Evolutionary conservation across 2,329 filamentous ascomycete genomes (phyloP).

Genomic region (Claviceps maximensis): DNA sequence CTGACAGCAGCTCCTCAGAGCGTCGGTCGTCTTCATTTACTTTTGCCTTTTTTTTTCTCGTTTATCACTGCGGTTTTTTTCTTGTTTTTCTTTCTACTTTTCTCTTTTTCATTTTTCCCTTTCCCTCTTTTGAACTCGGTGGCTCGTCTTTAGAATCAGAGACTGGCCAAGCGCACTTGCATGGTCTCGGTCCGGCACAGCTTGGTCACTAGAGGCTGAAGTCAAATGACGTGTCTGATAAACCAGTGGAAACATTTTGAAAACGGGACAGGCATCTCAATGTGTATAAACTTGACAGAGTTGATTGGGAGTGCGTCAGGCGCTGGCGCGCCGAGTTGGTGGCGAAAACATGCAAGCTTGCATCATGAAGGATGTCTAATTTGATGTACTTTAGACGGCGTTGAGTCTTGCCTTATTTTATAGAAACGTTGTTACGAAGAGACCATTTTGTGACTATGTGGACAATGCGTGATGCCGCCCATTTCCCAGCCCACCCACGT

Average conservation of each 20-base stretch:
- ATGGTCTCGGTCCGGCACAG: slow-evolving; percentile 7
- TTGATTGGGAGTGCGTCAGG: slow-evolving; percentile 15
- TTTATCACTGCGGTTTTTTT: not conserved
- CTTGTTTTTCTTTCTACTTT: not conserved
- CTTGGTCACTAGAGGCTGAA: not conserved
- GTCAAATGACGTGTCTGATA: not conserved
- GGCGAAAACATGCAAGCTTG: slow-evolving; percentile 17
- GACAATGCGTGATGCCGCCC: slow-evolving; percentile 7
- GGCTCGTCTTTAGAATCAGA: slow-evolving; percentile 9
- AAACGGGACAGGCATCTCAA: slow-evolving; percentile 8
- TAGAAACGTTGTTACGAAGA: slow-evolving; percentile 26
- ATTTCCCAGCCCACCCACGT: too few species aligned
- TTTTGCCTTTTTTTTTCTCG: not conserved
- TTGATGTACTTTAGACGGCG: slow-evolving; percentile 29
- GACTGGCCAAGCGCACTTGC: slow-evolving; percentile 9
- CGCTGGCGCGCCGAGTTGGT: slow-evolving; percentile 15
- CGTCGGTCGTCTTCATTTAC: not conserved
- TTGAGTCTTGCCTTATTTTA: slow-evolving; percentile 11
- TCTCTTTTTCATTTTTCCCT: slow-evolving; percentile 5
- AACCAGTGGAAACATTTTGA: too few species aligned
- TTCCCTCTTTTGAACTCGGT: not conserved
- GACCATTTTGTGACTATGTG: too few species aligned
- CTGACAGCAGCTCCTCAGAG: not conserved
- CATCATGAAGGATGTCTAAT: slow-evolving; percentile 25
- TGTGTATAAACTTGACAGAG: slow-evolving; percentile 12